phyloP scores from a whole-genome alignment of 345 rosid genomes.

The Eucalyptus polyanthemos region DNA sequence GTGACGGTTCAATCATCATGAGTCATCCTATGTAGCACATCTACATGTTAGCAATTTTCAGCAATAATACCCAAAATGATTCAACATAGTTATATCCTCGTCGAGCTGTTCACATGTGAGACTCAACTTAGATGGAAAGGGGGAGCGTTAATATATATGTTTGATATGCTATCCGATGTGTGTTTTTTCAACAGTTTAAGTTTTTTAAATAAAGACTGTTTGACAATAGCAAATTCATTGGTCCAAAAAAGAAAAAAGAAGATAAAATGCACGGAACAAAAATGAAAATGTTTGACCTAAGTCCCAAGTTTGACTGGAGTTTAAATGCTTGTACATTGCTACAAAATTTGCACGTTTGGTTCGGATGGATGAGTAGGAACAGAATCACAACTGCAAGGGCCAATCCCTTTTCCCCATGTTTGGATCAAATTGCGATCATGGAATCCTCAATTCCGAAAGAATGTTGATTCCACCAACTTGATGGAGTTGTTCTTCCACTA shows the following conservation, averaged over 20 bases:
- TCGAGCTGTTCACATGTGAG: not conserved
- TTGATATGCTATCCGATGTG: not conserved
- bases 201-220: not conserved
- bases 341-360: not conserved
- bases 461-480: not conserved
- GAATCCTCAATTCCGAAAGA: not conserved
- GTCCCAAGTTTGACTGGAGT: not conserved
- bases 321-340: not conserved
- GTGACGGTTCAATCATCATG: accelerated
- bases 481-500: not conserved
- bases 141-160: not conserved
- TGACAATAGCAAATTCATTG: not conserved
- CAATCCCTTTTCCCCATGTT: not conserved
- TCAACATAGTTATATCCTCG: not conserved
- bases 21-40: not conserved
- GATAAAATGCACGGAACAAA: not conserved
- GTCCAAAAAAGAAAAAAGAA: not conserved
- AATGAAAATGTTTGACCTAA: not conserved
- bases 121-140: not conserved
- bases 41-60: not conserved
- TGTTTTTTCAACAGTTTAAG: not conserved
- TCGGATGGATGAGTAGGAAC: not conserved
- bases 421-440: not conserved
- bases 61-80: not conserved
- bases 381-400: not conserved